Conservation (phyloP, 345 rosid genomes). For the Populus alba region DNA sequence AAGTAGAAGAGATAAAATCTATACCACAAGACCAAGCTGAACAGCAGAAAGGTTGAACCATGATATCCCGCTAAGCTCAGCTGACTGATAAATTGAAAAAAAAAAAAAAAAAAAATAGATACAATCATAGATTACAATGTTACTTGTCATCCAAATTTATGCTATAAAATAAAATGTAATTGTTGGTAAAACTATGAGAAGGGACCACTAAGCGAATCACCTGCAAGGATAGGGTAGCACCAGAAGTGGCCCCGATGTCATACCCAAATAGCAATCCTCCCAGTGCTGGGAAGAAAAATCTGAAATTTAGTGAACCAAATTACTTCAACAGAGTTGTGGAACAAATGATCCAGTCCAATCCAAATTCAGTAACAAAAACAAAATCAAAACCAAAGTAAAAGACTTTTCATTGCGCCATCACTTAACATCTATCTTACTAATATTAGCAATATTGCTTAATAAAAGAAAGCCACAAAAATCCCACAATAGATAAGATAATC, state of each 20-base stretch:
- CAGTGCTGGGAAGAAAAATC: conserved; percentile 89
- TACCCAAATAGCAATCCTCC: conserved; percentile 91
- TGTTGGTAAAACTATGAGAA: neutral
- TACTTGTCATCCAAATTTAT: neutral
- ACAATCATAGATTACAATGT: neutral
- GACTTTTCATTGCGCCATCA: too few species aligned
- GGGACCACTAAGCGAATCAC: conserved; percentile 27
- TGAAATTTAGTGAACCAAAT: conserved; percentile 29
- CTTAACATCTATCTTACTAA: too few species aligned
- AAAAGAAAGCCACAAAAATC: too few species aligned
- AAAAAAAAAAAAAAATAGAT: conserved; percentile 17
- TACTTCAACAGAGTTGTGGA: conserved; percentile 1
- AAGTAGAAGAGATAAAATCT: too few species aligned
- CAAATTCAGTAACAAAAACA: neutral
- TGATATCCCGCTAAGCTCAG: conserved; percentile 81
- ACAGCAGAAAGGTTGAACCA: conserved; percentile 85
- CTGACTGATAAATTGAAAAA: conserved; percentile 43
- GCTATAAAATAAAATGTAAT: neutral
- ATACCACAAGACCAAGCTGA: conserved; percentile 95
- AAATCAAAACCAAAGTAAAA: neutral
- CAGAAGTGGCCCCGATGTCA: conserved; percentile 97
- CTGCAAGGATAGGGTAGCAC: conserved; percentile 89
- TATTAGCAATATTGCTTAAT: too few species aligned
- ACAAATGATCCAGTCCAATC: neutral
- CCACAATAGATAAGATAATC: neutral